phyloP scores from a whole-genome alignment of 345 rosid genomes.

The Sonneratia caseolaris region DNA sequence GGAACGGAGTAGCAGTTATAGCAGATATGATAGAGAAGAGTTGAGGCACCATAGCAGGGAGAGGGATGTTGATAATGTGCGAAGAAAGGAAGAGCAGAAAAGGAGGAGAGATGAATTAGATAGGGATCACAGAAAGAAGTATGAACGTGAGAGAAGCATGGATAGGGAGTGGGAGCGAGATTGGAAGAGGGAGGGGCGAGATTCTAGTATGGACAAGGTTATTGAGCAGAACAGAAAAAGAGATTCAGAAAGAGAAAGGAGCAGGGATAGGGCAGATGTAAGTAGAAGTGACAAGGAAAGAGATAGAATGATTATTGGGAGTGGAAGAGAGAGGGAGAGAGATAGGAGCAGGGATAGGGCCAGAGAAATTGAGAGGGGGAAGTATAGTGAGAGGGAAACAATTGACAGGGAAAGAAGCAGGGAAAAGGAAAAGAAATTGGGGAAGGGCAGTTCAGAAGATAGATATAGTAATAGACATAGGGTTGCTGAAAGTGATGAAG shows the following conservation, averaged over 20 bases:
- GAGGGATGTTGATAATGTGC: constrained; percentile 16
- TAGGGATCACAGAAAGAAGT: constrained; percentile 35
- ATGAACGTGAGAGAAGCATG: constrained; percentile 33
- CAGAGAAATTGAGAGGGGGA: constrained; percentile 22
- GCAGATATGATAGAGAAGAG: constrained; percentile 26
- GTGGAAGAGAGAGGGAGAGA: constrained; percentile 23
- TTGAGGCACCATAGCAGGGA: constrained; percentile 30
- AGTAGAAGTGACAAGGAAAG: constrained; percentile 7
- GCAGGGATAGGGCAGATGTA: constrained; percentile 7
- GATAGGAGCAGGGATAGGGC: constrained; percentile 38
- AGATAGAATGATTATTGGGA: constrained; percentile 1
- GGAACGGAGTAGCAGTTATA: constrained; percentile 26
- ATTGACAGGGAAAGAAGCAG: constrained; percentile 28
- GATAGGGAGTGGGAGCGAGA: constrained; percentile 15
- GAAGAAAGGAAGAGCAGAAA: constrained; percentile 14
- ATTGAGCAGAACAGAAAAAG: constrained; percentile 5
- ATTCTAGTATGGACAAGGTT: constrained; percentile 5
- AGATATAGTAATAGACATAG: constrained; percentile 34
- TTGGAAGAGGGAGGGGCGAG: constrained; percentile 11
- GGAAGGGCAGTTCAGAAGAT: constrained; percentile 20
- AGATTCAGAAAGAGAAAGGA: constrained; percentile 8
- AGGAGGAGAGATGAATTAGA: constrained; percentile 26
- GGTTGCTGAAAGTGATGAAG: constrained; percentile 29
- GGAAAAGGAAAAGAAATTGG: constrained; percentile 23
- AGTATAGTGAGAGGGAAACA: constrained; percentile 31